Percentiles rank a stretch among this genome's conserved stretches.
These are phyloP conservation scores for Mucor indicus DNA, from an alignment of 371 early-diverging fungal species.

Conservation along the genomic window DNA sequence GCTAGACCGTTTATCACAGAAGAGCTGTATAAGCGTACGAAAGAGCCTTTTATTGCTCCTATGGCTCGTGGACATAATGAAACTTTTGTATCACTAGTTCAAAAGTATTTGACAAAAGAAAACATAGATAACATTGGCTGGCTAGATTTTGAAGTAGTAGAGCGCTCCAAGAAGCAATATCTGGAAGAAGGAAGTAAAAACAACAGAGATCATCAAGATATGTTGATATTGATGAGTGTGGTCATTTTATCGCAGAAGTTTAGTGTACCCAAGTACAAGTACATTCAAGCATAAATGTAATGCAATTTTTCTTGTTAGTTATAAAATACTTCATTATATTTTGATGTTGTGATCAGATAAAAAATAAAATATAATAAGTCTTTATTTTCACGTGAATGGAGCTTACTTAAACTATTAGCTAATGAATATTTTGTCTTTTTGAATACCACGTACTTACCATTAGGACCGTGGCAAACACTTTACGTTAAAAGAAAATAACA, in stretches of 20 bases:
- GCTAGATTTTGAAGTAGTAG: constrained; percentile 1
- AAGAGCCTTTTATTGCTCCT: constrained; percentile 23
- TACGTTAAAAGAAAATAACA: too few species aligned
- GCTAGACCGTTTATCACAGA: constrained; percentile 21
- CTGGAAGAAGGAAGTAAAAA: constrained; percentile 4
- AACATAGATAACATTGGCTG: constrained; percentile 16
- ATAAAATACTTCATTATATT: too few species aligned
- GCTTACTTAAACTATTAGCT: too few species aligned
- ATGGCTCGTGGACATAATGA: constrained; percentile 4
- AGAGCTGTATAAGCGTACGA: constrained; percentile 21
- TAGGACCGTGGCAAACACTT: too few species aligned
- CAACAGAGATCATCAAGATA: neutral
- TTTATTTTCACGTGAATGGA: too few species aligned
- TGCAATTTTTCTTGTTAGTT: too few species aligned
- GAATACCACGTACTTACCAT: too few species aligned
- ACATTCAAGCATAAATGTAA: too few species aligned
- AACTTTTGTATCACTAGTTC: neutral
- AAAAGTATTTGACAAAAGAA: constrained; percentile 10
- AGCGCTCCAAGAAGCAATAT: constrained; percentile 1
- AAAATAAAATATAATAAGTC: too few species aligned
- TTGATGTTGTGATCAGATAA: too few species aligned
- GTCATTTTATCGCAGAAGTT: constrained; percentile 14
- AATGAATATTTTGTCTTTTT: too few species aligned
- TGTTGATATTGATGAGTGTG: constrained; percentile 15
- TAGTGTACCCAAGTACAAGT: too few species aligned